Conservation (phyloP, 768 basidiomycete species). For the Podaxis carcinomalis region DNA sequence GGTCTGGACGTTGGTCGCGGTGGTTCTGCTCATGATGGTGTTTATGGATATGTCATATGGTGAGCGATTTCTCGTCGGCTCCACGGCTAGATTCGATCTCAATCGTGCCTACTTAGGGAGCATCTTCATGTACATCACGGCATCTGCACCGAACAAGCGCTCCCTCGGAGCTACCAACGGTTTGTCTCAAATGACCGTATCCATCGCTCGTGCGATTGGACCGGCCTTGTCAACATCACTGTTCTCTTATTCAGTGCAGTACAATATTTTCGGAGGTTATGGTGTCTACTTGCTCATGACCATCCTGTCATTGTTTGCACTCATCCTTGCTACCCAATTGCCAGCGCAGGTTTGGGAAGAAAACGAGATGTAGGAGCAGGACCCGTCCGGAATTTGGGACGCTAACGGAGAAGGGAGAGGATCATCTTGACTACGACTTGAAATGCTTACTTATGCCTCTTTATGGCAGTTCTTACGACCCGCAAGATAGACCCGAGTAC, state of each 20-base stretch:
- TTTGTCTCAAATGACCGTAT: constrained; percentile 39
- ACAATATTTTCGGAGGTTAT: constrained; percentile 43
- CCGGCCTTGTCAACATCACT: constrained; percentile 45
- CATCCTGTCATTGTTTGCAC: constrained; percentile 26
- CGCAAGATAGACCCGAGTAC: background rate
- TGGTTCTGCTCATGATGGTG: constrained; percentile 26
- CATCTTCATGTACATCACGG: constrained; percentile 48
- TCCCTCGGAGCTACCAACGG: constrained; percentile 52
- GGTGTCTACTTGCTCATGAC: constrained; percentile 37
- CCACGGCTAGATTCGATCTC: background rate
- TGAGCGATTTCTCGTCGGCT: constrained; percentile 20
- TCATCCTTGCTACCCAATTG: constrained; percentile 27
- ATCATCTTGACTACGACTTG: background rate
- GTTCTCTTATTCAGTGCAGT: constrained; percentile 49
- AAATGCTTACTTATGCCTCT: background rate
- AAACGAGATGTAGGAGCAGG: constrained; percentile 13
- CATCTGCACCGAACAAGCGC: constrained; percentile 42
- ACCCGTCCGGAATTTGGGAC: background rate
- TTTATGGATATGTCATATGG: constrained; percentile 42
- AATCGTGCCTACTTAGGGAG: constrained; percentile 27
- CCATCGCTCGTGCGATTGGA: constrained; percentile 44
- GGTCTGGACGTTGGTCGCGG: constrained; percentile 33
- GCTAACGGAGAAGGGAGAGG: background rate
- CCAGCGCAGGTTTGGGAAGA: constrained; percentile 34
- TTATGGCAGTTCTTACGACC: background rate